These are phyloP conservation scores for Leccinellum rugosiceps DNA, from an alignment of 768 basidiomycete genomes.

Conservation along the genomic window DNA sequence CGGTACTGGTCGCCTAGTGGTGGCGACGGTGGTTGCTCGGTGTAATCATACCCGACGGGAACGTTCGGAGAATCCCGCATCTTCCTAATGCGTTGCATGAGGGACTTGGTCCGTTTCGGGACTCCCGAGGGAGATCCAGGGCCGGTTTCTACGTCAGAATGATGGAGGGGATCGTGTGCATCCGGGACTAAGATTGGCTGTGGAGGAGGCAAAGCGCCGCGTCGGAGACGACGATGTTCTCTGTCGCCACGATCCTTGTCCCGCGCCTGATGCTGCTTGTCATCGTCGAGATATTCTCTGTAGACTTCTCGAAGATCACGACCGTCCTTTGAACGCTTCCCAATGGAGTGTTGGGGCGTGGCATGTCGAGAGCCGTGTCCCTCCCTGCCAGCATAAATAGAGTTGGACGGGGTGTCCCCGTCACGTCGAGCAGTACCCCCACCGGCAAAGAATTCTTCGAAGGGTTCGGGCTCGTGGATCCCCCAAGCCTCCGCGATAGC, in stretches of 20 bases:
- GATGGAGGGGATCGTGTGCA: constrained; percentile 38
- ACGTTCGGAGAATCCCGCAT: constrained; percentile 87
- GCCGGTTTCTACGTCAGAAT: constrained; percentile 34
- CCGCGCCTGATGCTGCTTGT: constrained; percentile 25
- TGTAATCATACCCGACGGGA: constrained; percentile 52
- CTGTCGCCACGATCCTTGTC: constrained; percentile 35
- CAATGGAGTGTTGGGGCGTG: constrained; percentile 35
- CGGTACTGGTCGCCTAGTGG: constrained; percentile 41
- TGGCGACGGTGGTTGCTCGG: constrained; percentile 44
- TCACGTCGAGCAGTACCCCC: constrained; percentile 51
- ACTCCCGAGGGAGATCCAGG: constrained; percentile 42
- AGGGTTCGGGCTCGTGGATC: constrained; percentile 88
- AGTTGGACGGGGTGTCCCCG: constrained; percentile 60
- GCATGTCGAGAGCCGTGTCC: constrained; percentile 35
- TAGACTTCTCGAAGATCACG: constrained; percentile 50
- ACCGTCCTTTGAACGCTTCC: constrained; percentile 44
- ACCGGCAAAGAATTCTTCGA: constrained; percentile 85
- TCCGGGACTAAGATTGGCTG: constrained; percentile 82
- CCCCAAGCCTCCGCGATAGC: constrained; percentile 93
- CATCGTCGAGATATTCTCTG: constrained; percentile 43
- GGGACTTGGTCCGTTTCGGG: constrained; percentile 73
- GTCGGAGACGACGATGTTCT: constrained; percentile 39
- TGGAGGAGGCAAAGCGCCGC: constrained; percentile 67
- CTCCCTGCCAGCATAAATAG: constrained; percentile 67
- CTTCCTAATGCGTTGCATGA: constrained; percentile 86